phyloP scores from a whole-genome alignment of 139 green algal species.

The Volvox reticuliferus region DNA sequence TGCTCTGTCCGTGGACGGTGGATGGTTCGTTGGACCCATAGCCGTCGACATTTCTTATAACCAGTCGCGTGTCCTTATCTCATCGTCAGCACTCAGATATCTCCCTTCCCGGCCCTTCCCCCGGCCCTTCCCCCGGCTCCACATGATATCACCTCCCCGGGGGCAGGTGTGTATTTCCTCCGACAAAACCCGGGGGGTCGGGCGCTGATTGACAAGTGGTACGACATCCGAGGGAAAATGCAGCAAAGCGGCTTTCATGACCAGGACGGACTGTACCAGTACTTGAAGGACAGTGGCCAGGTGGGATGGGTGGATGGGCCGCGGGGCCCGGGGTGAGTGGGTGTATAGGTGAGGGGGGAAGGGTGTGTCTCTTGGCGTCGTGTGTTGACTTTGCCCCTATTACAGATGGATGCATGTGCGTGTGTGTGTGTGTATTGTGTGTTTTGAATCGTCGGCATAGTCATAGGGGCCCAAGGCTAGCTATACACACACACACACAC shows the following conservation, averaged over 20 bases:
- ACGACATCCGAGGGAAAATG: slow-evolving; percentile 32
- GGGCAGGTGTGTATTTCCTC: slow-evolving; percentile 58
- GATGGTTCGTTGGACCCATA: no score
- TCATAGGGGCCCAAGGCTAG: no score
- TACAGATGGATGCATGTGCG: no score
- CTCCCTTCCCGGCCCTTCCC: background rate
- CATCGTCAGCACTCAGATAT: background rate
- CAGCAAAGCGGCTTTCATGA: slow-evolving; percentile 41
- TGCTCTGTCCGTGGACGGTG: no score
- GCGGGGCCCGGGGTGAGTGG: no score
- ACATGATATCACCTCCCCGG: background rate
- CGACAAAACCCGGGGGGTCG: slow-evolving; percentile 42
- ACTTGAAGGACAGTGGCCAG: slow-evolving; percentile 35
- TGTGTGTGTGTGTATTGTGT: no score
- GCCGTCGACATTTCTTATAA: no score
- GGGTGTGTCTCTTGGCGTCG: no score
- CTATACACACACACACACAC: no score
- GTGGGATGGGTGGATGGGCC: background rate
- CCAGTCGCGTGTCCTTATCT: background rate
- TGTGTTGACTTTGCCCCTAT: no score
- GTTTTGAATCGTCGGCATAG: no score
- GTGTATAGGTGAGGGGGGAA: no score
- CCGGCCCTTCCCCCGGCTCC: background rate
- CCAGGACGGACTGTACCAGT: slow-evolving; percentile 58
- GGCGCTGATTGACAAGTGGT: slow-evolving; percentile 57